Percentiles rank a stretch among this genome's conserved stretches.
Conservation (phyloP, 495 filamentous ascomycete species). For the Talaromyces wortmannii region DNA sequence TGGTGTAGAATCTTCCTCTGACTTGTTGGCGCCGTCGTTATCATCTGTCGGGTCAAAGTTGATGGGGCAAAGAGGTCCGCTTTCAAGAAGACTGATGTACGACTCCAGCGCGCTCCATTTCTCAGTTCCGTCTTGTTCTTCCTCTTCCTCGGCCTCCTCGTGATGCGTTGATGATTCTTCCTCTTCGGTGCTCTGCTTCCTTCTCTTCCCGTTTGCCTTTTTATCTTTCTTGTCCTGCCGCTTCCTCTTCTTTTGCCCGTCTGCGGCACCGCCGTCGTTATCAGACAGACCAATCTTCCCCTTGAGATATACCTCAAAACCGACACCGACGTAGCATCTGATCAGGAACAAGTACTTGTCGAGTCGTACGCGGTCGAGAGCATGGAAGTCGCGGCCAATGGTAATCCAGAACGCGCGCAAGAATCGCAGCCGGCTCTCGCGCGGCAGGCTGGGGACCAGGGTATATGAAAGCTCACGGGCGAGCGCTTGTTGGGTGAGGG, state of each 20-base stretch:
- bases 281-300: slow-evolving; percentile 13
- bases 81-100: slow-evolving; percentile 34
- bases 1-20: slow-evolving; percentile 24
- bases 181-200: slow-evolving; percentile 11
- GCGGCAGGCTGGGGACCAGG: slow-evolving; percentile 59
- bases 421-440: slow-evolving; percentile 43
- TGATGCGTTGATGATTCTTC: not conserved
- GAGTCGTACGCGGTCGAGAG: slow-evolving; percentile 79
- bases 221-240: not conserved
- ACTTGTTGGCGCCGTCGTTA: slow-evolving; percentile 4
- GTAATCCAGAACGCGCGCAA: slow-evolving; percentile 85
- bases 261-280: slow-evolving; percentile 18
- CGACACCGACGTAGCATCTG: slow-evolving; percentile 63
- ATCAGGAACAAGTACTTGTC: slow-evolving; percentile 91
- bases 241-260: slow-evolving; percentile 19
- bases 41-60: slow-evolving; percentile 36
- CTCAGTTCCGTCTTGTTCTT: slow-evolving; percentile 24
- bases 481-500: slow-evolving; percentile 79
- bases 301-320: slow-evolving; percentile 46
- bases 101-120: slow-evolving; percentile 31
- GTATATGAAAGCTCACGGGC: slow-evolving; percentile 70
- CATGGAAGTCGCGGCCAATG: slow-evolving; percentile 72
- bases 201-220: slow-evolving; percentile 20
- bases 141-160: slow-evolving; percentile 6
- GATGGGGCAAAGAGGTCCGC: slow-evolving; percentile 34